Evolutionary conservation across 2,329 filamentous ascomycete genomes (phyloP), one percentile per base, ranked within the genome.

Genomic region (Pseudopyricularia javanii): DNA sequence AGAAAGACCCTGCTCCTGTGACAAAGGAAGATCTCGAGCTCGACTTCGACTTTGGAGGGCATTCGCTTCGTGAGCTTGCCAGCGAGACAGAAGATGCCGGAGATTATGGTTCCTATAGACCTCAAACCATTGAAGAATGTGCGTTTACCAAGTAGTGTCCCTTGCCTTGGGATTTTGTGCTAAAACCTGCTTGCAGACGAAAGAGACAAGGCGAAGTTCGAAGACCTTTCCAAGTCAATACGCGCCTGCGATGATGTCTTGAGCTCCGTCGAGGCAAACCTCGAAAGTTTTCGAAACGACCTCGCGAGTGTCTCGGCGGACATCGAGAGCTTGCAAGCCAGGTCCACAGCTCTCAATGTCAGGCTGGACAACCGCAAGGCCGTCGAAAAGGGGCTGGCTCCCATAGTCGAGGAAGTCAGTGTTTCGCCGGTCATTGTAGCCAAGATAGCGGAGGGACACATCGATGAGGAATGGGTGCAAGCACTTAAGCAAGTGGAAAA

Each of bases 271-370:
- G 91, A 98, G 70, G 83, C 81, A 32, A 97, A 96, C 65, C 75
- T 98, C 52, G 87, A 87, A 35, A 91, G 85, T 66, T 98, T 98
- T 64, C 90, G 94, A 64, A 87, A 90, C 55, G 94, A 98, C 66
- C 79, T 98, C 11, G 91, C 89, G 8, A 80, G 83, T 14, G 93
- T 98, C 12, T 96, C 93, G 1, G 85, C 90, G 7, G 93, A 98
- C 65, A 98, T 98, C 51, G 93, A 98, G 68, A 90, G 84, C 2
- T 71, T 98, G 40, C 93, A 98, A 69, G 83, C 85, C 51, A 82
- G 93, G 48, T 98, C 93, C 0, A 79, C 85, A 11, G 82, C 85
- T 7, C 70, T 98, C 55, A 96, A 89, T 60, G 82, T 87, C 34
- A 84, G 90, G 61, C 73, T 98, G 30, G 86, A 95, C 59, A 96